These are phyloP conservation scores for Hypoxylon sp. DNA, from an alignment of 2,329 filamentous ascomycete genomes.

Conservation along the genomic window DNA sequence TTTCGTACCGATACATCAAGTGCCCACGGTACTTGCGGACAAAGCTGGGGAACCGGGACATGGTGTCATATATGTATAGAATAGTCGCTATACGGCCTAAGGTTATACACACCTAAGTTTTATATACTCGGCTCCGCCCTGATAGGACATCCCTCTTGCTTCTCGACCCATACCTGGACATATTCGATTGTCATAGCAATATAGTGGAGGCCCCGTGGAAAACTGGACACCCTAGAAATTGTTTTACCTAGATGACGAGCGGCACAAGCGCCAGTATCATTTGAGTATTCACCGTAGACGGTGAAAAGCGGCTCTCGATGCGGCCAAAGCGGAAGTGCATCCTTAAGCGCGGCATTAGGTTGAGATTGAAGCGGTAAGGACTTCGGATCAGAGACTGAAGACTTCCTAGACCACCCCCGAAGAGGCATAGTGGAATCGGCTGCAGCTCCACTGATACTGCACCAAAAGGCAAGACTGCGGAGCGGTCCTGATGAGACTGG, in stretches of 20 bases:
- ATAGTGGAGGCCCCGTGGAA: constrained; percentile 21
- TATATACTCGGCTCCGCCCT: constrained; percentile 10
- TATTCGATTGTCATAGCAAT: constrained; percentile 8
- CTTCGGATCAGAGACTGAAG: constrained; percentile 37
- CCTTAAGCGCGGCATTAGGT: constrained; percentile 24
- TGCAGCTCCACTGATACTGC: constrained; percentile 31
- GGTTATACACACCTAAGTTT: constrained; percentile 6
- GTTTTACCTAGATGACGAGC: constrained; percentile 17
- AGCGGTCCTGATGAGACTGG: constrained; percentile 20
- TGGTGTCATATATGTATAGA: constrained; percentile 11
- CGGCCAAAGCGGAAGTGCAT: constrained; percentile 37
- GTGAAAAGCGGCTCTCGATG: constrained; percentile 27
- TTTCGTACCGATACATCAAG: constrained; percentile 45
- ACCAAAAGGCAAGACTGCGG: constrained; percentile 29
- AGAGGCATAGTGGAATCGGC: constrained; percentile 25
- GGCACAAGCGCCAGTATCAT: constrained; percentile 25
- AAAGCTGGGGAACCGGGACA: constrained; percentile 30
- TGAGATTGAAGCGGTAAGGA: constrained; percentile 34
- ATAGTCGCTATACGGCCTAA: background rate
- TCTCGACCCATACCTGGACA: constrained; percentile 19
- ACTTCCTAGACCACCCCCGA: constrained; percentile 28
- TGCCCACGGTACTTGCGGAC: constrained; percentile 32
- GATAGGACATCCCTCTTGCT: constrained; percentile 14
- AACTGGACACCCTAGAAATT: constrained; percentile 20
- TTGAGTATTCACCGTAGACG: constrained; percentile 1